Evolutionary conservation across 495 filamentous ascomycete species (phyloP).

Genomic region (Aspergillus baeticus): DNA sequence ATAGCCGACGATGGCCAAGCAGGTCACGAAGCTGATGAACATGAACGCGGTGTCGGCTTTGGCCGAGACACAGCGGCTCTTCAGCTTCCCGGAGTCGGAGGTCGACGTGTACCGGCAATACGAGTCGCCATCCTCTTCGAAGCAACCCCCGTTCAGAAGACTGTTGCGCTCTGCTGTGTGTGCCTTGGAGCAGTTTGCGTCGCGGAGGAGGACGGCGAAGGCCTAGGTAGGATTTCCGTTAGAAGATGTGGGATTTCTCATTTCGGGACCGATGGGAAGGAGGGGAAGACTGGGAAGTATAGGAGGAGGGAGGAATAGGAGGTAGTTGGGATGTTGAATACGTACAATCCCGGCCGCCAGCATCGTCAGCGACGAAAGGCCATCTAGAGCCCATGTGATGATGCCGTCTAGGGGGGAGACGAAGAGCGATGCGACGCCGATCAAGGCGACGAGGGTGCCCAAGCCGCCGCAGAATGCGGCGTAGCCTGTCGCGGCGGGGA

Average conservation of each 20-base stretch:
- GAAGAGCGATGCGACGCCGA: constrained; percentile 39
- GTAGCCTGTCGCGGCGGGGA: constrained; percentile 43
- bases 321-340: constrained; percentile 9
- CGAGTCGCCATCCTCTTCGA: not conserved
- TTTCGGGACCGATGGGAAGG: not conserved
- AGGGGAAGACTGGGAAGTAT: not conserved
- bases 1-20: constrained; percentile 9
- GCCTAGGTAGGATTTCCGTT: constrained; percentile 29
- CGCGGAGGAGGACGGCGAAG: constrained; percentile 42
- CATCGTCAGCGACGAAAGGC: constrained; percentile 39
- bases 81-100: constrained; percentile 18
- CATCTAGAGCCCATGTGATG: constrained; percentile 42
- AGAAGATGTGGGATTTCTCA: not conserved
- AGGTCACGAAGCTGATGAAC: constrained; percentile 26
- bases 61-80: constrained; percentile 27
- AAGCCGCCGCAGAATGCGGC: constrained; percentile 48
- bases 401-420: constrained; percentile 37
- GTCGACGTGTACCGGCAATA: constrained; percentile 2
- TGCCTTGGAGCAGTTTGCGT: constrained; percentile 29
- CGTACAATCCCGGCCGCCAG: constrained; percentile 56
- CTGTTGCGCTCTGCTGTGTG: constrained; percentile 22
- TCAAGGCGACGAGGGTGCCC: constrained; percentile 39
- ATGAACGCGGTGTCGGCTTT: constrained; percentile 32
- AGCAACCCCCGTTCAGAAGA: constrained; percentile 36
- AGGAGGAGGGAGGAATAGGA: not conserved